A percentile compares a stretch with the other conserved stretches of the same genome.
Conservation (phyloP, 148 eudicot genomes). For the Suaeda aralocaspica region DNA sequence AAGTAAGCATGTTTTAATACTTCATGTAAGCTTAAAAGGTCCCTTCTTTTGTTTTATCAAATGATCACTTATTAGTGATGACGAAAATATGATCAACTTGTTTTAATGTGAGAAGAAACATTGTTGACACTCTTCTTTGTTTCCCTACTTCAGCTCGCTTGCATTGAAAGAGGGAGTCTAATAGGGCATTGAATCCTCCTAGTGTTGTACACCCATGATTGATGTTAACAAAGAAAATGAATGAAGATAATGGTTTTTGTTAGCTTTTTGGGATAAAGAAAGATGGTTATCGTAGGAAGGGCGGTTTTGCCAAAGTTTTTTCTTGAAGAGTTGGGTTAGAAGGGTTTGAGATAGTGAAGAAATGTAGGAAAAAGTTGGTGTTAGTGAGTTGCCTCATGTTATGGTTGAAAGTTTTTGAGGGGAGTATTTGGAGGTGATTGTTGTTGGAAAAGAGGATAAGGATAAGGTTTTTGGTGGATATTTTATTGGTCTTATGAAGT, state of each 20-base stretch:
- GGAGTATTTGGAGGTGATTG: slow-evolving; percentile 67
- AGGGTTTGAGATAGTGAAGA: slow-evolving; percentile 50
- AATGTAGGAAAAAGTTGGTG: slow-evolving; percentile 46
- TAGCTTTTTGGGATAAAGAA: slow-evolving; percentile 61
- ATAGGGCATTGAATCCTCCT: slow-evolving; percentile 59
- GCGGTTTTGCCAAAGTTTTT: slow-evolving; percentile 73
- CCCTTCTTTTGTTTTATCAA: slow-evolving; percentile 23
- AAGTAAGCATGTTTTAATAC: slow-evolving; percentile 21
- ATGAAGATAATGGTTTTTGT: slow-evolving; percentile 61
- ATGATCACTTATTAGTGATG: background rate
- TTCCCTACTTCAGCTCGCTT: slow-evolving; percentile 79
- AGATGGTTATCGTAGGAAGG: slow-evolving; percentile 46
- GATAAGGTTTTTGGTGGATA: slow-evolving; percentile 50
- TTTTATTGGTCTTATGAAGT: slow-evolving; percentile 58
- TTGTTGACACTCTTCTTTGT: slow-evolving; percentile 48
- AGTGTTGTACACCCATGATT: slow-evolving; percentile 50
- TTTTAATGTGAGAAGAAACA: slow-evolving; percentile 59
- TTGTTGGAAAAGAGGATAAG: slow-evolving; percentile 58
- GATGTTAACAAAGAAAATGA: slow-evolving; percentile 35
- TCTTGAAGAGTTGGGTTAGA: slow-evolving; percentile 67
- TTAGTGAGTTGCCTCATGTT: slow-evolving; percentile 55
- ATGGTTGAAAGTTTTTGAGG: slow-evolving; percentile 71
- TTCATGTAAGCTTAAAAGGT: slow-evolving; percentile 18
- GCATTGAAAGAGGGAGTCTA: slow-evolving; percentile 80
- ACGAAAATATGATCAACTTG: slow-evolving; percentile 18